These are phyloP conservation scores for Tetrapisispora arboricola DNA, from an alignment of 805 yeast species.

Conservation along the genomic window DNA sequence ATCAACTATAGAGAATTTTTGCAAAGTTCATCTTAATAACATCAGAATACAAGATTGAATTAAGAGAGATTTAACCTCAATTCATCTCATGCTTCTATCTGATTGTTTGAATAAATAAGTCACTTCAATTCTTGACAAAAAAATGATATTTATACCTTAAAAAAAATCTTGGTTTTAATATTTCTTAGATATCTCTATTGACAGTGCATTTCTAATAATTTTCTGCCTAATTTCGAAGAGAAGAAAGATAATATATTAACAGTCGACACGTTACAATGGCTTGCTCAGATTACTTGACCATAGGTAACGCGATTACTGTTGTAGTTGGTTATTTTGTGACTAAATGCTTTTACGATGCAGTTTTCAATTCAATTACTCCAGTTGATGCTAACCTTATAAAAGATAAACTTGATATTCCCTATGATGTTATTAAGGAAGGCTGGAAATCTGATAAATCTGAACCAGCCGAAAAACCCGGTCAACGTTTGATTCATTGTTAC, in stretches of 20 bases:
- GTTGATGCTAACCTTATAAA: conserved; percentile 18
- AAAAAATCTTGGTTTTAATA: too few species aligned
- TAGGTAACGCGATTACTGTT: not conserved
- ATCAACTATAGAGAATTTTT: too few species aligned
- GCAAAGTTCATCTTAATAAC: too few species aligned
- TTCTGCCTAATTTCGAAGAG: too few species aligned
- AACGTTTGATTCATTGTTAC: conserved; percentile 63
- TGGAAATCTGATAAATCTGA: conserved; percentile 77
- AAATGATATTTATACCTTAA: not conserved
- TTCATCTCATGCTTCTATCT: too few species aligned
- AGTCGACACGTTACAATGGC: not conserved
- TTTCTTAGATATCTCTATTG: too few species aligned
- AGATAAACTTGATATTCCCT: conserved; percentile 1
- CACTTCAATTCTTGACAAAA: not conserved
- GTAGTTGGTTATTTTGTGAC: not conserved
- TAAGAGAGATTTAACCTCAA: too few species aligned
- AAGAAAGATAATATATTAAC: too few species aligned
- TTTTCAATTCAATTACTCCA: not conserved
- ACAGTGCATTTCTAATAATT: too few species aligned
- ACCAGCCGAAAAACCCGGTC: conserved; percentile 44
- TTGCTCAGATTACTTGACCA: not conserved
- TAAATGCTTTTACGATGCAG: not conserved
- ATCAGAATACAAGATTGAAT: too few species aligned
- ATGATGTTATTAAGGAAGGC: conserved; percentile 33
- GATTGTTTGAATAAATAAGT: too few species aligned